These are phyloP conservation scores for Kodamaea laetipori DNA, from an alignment of 805 yeast species.

Conservation along the genomic window DNA sequence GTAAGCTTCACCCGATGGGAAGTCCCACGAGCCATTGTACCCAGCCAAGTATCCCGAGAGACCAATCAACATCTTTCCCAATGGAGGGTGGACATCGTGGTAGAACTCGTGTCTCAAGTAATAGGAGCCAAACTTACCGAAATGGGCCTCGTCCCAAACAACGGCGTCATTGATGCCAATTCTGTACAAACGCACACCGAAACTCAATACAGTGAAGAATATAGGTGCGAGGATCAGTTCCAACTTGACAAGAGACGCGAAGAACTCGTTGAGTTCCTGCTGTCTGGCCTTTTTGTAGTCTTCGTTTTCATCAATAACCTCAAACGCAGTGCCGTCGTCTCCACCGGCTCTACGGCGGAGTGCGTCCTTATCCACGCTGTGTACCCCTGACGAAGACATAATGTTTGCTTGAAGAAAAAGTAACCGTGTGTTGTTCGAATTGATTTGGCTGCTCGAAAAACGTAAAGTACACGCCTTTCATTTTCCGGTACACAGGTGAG, in stretches of 20 bases:
- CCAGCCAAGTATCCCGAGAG: slow-evolving; percentile 84
- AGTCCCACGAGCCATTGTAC: slow-evolving; percentile 85
- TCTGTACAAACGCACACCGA: slow-evolving; percentile 65
- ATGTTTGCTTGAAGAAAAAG: slow-evolving; percentile 5
- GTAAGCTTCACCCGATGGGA: slow-evolving; percentile 77
- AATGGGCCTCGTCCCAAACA: slow-evolving; percentile 98
- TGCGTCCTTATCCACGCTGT: slow-evolving; percentile 18
- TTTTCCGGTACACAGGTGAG: too few species aligned
- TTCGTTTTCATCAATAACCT: slow-evolving; percentile 17
- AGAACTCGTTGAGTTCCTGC: slow-evolving; percentile 26
- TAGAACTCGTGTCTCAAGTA: slow-evolving; percentile 86
- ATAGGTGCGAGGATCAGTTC: slow-evolving; percentile 36
- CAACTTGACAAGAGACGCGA: slow-evolving; percentile 24
- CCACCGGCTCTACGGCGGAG: slow-evolving; percentile 23
- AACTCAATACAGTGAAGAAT: slow-evolving; percentile 38
- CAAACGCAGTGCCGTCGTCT: slow-evolving; percentile 4
- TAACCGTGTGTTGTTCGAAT: slow-evolving; percentile 3
- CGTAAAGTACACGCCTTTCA: slow-evolving; percentile 2
- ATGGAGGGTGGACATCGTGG: slow-evolving; percentile 97
- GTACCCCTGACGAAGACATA: slow-evolving; percentile 29
- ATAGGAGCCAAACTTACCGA: slow-evolving; percentile 94
- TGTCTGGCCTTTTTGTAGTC: slow-evolving; percentile 11
- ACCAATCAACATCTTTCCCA: slow-evolving; percentile 92
- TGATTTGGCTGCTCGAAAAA: slow-evolving; percentile 2
- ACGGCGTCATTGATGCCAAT: slow-evolving; percentile 74